Evolutionary conservation across 257 asterid species (phyloP).

Genomic region (Nicotiana attenuata): DNA sequence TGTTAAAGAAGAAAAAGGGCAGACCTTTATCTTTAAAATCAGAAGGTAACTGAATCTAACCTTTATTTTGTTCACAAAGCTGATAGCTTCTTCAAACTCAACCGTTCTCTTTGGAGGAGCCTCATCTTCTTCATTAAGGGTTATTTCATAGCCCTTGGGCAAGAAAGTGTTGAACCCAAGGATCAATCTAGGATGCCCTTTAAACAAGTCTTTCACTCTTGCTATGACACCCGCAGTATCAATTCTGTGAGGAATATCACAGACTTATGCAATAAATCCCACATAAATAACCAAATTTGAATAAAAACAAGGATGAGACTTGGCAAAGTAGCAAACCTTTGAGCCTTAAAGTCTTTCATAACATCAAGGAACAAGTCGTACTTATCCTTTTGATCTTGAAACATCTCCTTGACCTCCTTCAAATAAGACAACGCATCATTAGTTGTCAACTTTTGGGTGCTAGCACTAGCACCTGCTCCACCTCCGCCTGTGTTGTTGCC

Average conservation of each 20-base stretch:
- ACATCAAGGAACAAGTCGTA: constrained; percentile 88
- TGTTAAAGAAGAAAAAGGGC: background rate
- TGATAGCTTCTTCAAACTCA: constrained; percentile 93
- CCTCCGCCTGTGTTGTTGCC: constrained; percentile 29
- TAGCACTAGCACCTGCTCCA: constrained; percentile 41
- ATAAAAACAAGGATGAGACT: background rate
- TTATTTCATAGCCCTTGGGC: constrained; percentile 96
- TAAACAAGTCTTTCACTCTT: constrained; percentile 88
- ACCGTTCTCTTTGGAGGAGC: constrained; percentile 87
- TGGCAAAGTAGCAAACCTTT: constrained; percentile 48
- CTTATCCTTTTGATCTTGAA: constrained; percentile 80
- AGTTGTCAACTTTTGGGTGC: constrained; percentile 76
- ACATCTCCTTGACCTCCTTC: constrained; percentile 94
- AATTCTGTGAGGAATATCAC: constrained; percentile 47
- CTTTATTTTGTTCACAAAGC: constrained; percentile 96
- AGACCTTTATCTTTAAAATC: background rate
- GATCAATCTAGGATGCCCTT: constrained; percentile 86
- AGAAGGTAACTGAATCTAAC: constrained; percentile 26
- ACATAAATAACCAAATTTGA: constrained; percentile 3
- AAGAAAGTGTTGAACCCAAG: constrained; percentile 97
- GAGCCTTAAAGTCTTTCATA: constrained; percentile 94
- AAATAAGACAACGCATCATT: constrained; percentile 83
- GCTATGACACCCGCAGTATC: constrained; percentile 93
- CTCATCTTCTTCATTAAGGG: constrained; percentile 80
- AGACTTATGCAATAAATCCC: constrained; percentile 4